Evolutionary conservation across 306 rosid species (phyloP), one percentile per base, ranked within the genome.

Genomic region (Lathyrus sativus): DNA sequence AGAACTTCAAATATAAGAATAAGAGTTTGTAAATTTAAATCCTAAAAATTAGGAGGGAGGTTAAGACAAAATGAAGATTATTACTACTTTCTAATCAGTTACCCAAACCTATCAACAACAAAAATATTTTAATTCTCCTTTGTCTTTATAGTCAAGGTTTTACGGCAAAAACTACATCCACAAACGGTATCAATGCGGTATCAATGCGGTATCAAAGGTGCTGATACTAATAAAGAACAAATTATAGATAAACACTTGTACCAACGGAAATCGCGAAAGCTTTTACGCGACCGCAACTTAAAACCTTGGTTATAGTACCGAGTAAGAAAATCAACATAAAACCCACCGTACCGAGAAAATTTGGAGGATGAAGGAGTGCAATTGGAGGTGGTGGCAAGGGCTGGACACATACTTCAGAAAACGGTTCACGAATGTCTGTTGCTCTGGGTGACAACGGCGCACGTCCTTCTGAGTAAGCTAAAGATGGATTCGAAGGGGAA

Each of bases 301-400:
- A n/a, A n/a, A n/a, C n/a, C n/a, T n/a, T n/a, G n/a, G n/a, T n/a
- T n/a, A n/a, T n/a, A n/a, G n/a, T n/a, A n/a, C n/a, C n/a, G n/a
- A 58, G 44, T 44, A 60, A 43, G 48, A 51, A 58, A 70, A 70
- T 9, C 38, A 58, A 51, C 55, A 22, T 50, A 57, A 37, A 43
- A 62, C 2, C 15, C 22, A n/a, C 22, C 48, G 54, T 86, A 90
- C 96, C 88, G 0, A 67, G 39, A 68, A 83, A 77, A 66, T 73
- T 85, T 2, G 83, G 79, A 68, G 86, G 83, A 58, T 80, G 57
- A 49, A 86, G 86, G 66, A 90, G 96, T 0, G 81, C 74, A 29
- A 86, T 72, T 41, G 96, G 91, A 70, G 96, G 98, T 3, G 93
- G 87, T 6, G 91, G 96, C 79, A 50, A 50, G 28, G 28, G 13